Conservation (phyloP, 2,329 filamentous ascomycete genomes). For the Aspergillus sclerotialis region DNA sequence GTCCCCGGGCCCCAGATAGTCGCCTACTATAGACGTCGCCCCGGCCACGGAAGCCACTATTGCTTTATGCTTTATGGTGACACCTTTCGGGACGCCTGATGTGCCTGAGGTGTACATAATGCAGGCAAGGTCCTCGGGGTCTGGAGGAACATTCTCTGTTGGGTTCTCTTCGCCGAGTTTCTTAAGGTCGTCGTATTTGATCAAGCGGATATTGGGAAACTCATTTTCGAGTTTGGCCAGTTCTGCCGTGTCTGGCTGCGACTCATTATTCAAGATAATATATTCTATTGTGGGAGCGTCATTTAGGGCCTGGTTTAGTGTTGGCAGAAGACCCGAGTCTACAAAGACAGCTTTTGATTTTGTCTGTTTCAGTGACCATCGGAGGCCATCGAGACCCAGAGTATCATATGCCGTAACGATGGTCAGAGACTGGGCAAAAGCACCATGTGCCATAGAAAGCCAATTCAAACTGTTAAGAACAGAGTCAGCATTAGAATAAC, state of each 20-base stretch:
- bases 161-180: constrained; percentile 58
- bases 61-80: constrained; percentile 70
- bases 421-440: constrained; percentile 74
- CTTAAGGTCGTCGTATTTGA: constrained; percentile 50
- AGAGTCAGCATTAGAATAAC: no score
- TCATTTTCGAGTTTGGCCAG: constrained; percentile 49
- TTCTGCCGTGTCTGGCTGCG: constrained; percentile 45
- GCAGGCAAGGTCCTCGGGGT: constrained; percentile 72
- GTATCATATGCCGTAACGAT: constrained; percentile 96
- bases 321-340: constrained; percentile 68
- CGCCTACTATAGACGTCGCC: constrained; percentile 68
- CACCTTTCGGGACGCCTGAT: constrained; percentile 83
- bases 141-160: constrained; percentile 63
- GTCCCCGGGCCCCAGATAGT: constrained; percentile 70
- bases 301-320: constrained; percentile 50
- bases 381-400: constrained; percentile 73
- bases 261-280: constrained; percentile 53
- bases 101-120: constrained; percentile 80
- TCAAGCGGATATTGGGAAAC: constrained; percentile 46
- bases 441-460: constrained; percentile 72
- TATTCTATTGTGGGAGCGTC: constrained; percentile 50
- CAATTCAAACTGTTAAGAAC: constrained; percentile 74
- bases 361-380: constrained; percentile 79
- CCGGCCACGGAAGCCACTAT: constrained; percentile 80
- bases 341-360: constrained; percentile 76